phyloP scores from a whole-genome alignment of 2,329 filamentous ascomycete genomes.

The Monosporascus cannonballus region DNA sequence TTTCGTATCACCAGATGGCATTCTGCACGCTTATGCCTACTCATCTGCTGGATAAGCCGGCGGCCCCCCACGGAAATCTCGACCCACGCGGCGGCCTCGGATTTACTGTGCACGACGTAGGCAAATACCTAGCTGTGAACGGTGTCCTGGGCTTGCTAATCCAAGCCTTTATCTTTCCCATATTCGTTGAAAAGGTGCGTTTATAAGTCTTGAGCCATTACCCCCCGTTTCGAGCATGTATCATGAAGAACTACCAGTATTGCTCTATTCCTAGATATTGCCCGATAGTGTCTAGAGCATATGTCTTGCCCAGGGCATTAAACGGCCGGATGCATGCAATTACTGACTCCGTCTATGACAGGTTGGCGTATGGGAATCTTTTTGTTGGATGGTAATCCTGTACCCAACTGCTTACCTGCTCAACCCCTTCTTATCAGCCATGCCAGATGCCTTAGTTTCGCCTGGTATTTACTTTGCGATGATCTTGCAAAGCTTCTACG shows the following conservation, averaged over 20 bases:
- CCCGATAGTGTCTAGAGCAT: no score
- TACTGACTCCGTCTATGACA: background rate
- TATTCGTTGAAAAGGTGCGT: conserved; percentile 46
- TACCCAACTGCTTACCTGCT: conserved; percentile 64
- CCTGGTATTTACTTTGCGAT: conserved; percentile 61
- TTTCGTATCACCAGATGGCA: conserved; percentile 41
- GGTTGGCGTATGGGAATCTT: conserved; percentile 62
- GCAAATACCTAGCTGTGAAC: conserved; percentile 62
- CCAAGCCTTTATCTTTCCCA: conserved; percentile 65
- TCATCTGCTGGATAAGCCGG: conserved; percentile 34
- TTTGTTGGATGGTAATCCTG: conserved; percentile 57
- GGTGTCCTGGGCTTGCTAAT: conserved; percentile 67
- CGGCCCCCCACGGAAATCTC: conserved; percentile 20
- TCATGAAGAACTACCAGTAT: background rate
- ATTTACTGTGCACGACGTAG: conserved; percentile 59
- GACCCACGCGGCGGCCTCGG: conserved; percentile 57
- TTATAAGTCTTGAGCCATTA: background rate
- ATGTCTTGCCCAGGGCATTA: no score
- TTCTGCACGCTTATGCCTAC: conserved; percentile 36
- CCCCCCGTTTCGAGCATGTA: background rate
- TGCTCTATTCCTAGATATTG: background rate
- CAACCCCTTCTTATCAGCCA: conserved; percentile 59
- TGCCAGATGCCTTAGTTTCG: conserved; percentile 49
- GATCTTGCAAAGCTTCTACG: conserved; percentile 58
- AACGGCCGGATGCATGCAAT: background rate